Conservation (phyloP, 352 stramenopile genomes). For the Phytophthora idaei region DNA sequence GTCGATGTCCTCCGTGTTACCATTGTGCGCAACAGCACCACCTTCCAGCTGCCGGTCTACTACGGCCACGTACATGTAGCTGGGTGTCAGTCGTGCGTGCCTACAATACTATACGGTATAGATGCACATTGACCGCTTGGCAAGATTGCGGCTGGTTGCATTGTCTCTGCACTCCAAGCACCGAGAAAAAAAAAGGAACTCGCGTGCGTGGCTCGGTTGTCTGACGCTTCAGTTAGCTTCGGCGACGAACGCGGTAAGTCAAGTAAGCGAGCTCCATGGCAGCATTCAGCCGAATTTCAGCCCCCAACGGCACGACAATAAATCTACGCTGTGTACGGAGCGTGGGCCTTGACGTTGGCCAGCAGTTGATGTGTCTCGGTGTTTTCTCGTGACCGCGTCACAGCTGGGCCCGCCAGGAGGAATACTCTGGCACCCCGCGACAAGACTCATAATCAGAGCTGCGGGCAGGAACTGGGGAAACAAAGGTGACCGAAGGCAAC, state of each 20-base stretch:
- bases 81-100: constrained; percentile 12
- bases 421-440: constrained; percentile 22
- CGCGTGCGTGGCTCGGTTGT: neutral
- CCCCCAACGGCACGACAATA: no score
- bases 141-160: constrained; percentile 10
- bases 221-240: no score
- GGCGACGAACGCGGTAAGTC: neutral
- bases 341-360: neutral
- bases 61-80: neutral
- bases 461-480: neutral
- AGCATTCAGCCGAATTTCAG: neutral
- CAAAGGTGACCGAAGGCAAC: no score
- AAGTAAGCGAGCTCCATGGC: constrained; percentile 6
- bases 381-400: neutral
- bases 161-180: constrained; percentile 17
- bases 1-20: constrained; percentile 4
- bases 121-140: constrained; percentile 5
- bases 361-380: constrained; percentile 11
- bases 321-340: constrained; percentile 2
- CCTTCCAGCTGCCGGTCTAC: constrained; percentile 7
- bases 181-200: constrained; percentile 19
- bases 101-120: neutral
- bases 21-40: constrained; percentile 3
- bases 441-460: constrained; percentile 15
- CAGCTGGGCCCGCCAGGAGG: constrained; percentile 16